Conservation (phyloP, 2,329 filamentous ascomycete species). For the Talaromyces sp. region DNA sequence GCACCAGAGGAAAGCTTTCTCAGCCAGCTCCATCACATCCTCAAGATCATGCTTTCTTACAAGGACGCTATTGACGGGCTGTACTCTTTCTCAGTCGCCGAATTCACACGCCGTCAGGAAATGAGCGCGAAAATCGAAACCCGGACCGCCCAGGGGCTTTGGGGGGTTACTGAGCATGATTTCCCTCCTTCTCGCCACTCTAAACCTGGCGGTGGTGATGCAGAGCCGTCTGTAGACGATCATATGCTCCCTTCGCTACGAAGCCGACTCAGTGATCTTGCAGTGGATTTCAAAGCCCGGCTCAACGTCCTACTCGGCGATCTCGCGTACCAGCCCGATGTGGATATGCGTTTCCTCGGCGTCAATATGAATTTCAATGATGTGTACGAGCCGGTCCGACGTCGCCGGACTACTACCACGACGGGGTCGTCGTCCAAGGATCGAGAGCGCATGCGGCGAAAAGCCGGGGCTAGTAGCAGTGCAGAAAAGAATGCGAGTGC, state of each 20-base stretch:
- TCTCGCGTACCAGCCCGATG: slow-evolving; percentile 85
- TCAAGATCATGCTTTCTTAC: slow-evolving; percentile 91
- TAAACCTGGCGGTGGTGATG: slow-evolving; percentile 14
- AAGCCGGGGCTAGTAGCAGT: neutral
- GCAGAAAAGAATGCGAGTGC: neutral
- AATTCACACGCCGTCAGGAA: slow-evolving; percentile 90
- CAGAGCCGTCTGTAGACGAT: slow-evolving; percentile 42
- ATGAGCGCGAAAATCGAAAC: slow-evolving; percentile 67
- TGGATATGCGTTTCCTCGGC: slow-evolving; percentile 91
- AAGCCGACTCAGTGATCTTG: slow-evolving; percentile 66
- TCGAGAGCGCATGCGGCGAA: slow-evolving; percentile 17
- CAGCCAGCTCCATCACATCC: slow-evolving; percentile 82
- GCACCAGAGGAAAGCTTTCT: slow-evolving; percentile 74
- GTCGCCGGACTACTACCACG: slow-evolving; percentile 37
- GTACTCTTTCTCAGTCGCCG: slow-evolving; percentile 90
- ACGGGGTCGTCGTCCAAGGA: slow-evolving; percentile 26
- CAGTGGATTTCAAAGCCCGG: slow-evolving; percentile 69
- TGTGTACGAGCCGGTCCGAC: slow-evolving; percentile 76
- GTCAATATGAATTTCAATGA: slow-evolving; percentile 99
- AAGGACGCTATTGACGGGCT: slow-evolving; percentile 90
- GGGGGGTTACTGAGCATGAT: slow-evolving; percentile 59
- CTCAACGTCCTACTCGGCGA: slow-evolving; percentile 84
- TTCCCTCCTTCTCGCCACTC: slow-evolving; percentile 22
- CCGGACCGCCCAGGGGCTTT: slow-evolving; percentile 59
- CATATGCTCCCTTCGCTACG: slow-evolving; percentile 71